Evolutionary conservation across 805 yeast species (phyloP).

Genomic region (Wickerhamomyces bovis): DNA sequence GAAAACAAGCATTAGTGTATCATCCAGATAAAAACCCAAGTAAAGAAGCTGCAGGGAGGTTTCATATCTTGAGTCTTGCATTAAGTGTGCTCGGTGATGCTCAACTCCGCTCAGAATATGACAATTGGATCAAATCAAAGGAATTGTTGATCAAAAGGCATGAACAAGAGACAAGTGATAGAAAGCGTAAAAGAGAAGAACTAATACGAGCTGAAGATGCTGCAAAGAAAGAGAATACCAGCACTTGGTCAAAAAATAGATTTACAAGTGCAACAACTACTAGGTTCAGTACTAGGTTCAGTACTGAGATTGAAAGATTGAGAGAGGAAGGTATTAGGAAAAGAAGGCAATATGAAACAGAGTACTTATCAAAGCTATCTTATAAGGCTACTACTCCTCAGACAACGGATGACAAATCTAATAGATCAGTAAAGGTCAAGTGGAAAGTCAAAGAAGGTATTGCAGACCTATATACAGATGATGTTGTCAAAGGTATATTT

Average conservation of each 20-base stretch:
- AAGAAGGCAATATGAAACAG: conserved; percentile 15
- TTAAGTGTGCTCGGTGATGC: conserved; percentile 76
- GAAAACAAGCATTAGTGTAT: conserved; percentile 69
- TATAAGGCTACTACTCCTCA: background rate
- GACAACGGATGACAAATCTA: background rate
- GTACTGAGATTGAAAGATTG: conserved; percentile 15
- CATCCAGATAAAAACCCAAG: conserved; percentile 81
- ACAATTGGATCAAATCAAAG: conserved; percentile 27
- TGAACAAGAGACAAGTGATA: conserved; percentile 11
- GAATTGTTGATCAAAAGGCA: conserved; percentile 6
- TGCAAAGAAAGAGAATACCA: background rate
- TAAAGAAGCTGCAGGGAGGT: conserved; percentile 86
- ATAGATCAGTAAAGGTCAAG: conserved; percentile 14
- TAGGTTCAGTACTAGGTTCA: conserved; percentile 7
- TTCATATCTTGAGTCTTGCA: conserved; percentile 80
- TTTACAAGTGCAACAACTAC: conserved; percentile 7
- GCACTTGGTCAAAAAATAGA: conserved; percentile 12
- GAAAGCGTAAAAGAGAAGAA: conserved; percentile 20
- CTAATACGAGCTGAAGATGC: conserved; percentile 18
- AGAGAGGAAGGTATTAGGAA: conserved; percentile 20
- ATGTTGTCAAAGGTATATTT: conserved; percentile 19
- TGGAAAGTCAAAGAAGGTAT: conserved; percentile 22
- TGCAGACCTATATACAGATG: conserved; percentile 15
- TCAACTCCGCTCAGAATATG: conserved; percentile 78
- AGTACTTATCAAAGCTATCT: conserved; percentile 6